phyloP scores from a whole-genome alignment of 2,329 filamentous ascomycete genomes.

The Juglanconis sp. region DNA sequence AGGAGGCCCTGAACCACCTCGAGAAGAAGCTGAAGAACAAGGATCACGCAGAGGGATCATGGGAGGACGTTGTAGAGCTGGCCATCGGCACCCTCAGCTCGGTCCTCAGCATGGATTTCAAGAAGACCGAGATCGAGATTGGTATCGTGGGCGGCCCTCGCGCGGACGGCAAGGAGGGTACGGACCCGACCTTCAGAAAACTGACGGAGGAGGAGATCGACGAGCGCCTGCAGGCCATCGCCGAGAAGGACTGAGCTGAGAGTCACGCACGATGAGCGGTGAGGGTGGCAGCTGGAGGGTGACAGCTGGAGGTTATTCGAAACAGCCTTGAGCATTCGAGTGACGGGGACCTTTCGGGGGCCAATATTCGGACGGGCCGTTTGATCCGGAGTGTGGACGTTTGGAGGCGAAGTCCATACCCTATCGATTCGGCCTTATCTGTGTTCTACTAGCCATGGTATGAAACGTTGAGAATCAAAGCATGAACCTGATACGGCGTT shows the following conservation, averaged over 20 bases:
- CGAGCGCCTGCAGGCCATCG: constrained; percentile 94
- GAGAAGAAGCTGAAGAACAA: constrained; percentile 99
- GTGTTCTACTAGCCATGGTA: constrained; percentile 14
- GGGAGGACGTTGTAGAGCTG: constrained; percentile 97
- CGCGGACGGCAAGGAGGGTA: constrained; percentile 78
- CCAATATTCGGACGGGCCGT: neutral
- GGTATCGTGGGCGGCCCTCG: constrained; percentile 91
- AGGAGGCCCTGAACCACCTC: constrained; percentile 95
- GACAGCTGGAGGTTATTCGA: neutral
- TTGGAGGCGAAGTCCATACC: constrained; percentile 4
- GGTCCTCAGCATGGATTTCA: constrained; percentile 97
- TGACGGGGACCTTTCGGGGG: neutral
- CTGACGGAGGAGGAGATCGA: constrained; percentile 98
- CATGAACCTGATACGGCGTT: constrained; percentile 10
- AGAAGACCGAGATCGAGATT: constrained; percentile 98
- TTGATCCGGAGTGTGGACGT: neutral
- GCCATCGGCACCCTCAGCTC: constrained; percentile 94
- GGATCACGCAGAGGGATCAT: constrained; percentile 84
- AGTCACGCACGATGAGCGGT: neutral
- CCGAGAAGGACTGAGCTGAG: constrained; percentile 84
- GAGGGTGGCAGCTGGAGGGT: neutral
- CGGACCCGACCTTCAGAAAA: constrained; percentile 75
- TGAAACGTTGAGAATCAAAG: constrained; percentile 10
- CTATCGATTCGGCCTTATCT: neutral
- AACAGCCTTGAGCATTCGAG: neutral